These are phyloP conservation scores for Monosporascus sp. DNA, from an alignment of 2,329 filamentous ascomycete genomes.

Conservation along the genomic window DNA sequence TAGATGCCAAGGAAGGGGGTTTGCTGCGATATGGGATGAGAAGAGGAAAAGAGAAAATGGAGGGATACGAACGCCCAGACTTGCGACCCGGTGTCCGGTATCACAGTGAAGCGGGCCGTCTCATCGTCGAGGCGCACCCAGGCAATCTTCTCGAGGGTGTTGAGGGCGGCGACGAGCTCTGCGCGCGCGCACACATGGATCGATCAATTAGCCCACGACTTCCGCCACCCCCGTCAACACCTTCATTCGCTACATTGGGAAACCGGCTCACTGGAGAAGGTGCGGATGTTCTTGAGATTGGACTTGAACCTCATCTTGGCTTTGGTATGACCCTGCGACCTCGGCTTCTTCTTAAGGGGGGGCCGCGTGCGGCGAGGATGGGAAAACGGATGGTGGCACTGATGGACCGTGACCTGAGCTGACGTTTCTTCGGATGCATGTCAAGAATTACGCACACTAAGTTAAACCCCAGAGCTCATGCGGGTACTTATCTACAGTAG, in stretches of 20 bases:
- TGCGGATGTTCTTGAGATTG: constrained; percentile 60
- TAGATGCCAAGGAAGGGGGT: not conserved
- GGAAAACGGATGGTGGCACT: too few species aligned
- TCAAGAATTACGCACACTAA: too few species aligned
- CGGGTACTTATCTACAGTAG: not conserved
- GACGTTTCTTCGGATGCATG: too few species aligned
- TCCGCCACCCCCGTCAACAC: not conserved
- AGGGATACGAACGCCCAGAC: constrained; percentile 76
- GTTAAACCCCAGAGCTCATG: not conserved
- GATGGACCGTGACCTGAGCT: too few species aligned
- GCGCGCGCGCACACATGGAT: not conserved
- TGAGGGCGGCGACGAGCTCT: constrained; percentile 62
- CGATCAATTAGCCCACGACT: too few species aligned
- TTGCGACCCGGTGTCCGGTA: constrained; percentile 90
- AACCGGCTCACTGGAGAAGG: constrained; percentile 53
- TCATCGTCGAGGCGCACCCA: constrained; percentile 89
- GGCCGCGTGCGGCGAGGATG: too few species aligned
- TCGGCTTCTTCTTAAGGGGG: too few species aligned
- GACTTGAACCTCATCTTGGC: constrained; percentile 61
- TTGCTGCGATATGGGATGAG: too few species aligned
- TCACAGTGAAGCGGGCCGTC: constrained; percentile 87
- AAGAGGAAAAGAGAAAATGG: not conserved
- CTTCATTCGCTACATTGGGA: not conserved
- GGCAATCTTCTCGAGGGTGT: constrained; percentile 72
- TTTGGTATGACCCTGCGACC: not conserved